These are phyloP conservation scores for Tolypocladium amazonense DNA, from an alignment of 2,329 filamentous ascomycete species.

Conservation along the genomic window DNA sequence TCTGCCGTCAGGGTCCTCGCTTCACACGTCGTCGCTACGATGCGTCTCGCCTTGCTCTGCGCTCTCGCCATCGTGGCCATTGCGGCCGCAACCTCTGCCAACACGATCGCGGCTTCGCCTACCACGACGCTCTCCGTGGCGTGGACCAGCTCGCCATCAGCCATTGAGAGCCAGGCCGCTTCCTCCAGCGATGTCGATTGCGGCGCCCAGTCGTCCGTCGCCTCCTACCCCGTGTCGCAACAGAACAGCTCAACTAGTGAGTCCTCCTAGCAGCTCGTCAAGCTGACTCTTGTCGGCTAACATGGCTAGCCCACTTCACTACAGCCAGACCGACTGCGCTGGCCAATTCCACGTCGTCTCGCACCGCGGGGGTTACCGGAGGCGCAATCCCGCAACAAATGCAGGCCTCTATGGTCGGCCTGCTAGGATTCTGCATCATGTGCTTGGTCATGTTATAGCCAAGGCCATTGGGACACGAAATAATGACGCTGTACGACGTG, in stretches of 20 bases:
- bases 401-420: slow-evolving; percentile 21
- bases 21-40: slow-evolving; percentile 1
- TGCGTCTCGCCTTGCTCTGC: slow-evolving; percentile 9
- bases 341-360: slow-evolving; percentile 16
- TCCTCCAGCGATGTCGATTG: not conserved
- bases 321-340: slow-evolving; percentile 4
- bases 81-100: slow-evolving; percentile 6
- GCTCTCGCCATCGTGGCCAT: slow-evolving; percentile 5
- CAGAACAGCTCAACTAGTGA: not conserved
- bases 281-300: slow-evolving; percentile 1
- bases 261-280: not conserved
- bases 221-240: not conserved
- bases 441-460: slow-evolving; percentile 21
- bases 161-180: not conserved
- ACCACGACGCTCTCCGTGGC: not conserved
- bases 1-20: not conserved
- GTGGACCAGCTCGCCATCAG: not conserved
- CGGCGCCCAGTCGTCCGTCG: not conserved
- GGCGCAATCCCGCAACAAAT: slow-evolving; percentile 21
- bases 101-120: slow-evolving; percentile 4
- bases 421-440: slow-evolving; percentile 26
- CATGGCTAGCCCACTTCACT: slow-evolving; percentile 2
- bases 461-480: slow-evolving; percentile 1
- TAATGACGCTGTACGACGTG: slow-evolving; percentile 3
- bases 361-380: slow-evolving; percentile 17